Conservation (phyloP, 305 asterid species). For the Solanum hybrid region DNA sequence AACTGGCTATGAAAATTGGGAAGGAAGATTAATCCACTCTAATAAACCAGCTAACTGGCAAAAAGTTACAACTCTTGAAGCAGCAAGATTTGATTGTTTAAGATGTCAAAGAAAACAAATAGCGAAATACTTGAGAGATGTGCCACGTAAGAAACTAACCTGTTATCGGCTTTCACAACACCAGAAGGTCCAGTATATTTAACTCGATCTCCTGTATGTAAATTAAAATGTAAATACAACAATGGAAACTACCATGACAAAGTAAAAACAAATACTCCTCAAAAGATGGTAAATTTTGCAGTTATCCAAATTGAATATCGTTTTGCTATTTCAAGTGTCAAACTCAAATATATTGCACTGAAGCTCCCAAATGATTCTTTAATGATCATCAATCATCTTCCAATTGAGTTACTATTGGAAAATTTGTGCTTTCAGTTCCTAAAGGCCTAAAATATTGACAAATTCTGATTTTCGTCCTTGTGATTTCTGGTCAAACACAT, state of each 20-base stretch:
- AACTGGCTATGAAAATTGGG: not conserved
- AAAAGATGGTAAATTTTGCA: not conserved
- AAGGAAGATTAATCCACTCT: not conserved
- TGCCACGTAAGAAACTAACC: slow-evolving; percentile 35
- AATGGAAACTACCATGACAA: not conserved
- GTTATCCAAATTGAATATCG: not conserved
- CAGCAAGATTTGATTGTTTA: not conserved
- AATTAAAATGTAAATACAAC: not conserved
- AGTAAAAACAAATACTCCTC: not conserved
- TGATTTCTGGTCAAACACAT: not conserved
- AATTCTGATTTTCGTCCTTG: not conserved
- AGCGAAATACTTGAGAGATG: slow-evolving; percentile 6
- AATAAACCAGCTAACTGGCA: not conserved
- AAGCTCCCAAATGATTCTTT: not conserved
- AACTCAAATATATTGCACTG: not conserved
- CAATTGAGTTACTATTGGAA: not conserved
- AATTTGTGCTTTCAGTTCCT: not conserved
- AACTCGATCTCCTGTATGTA: slow-evolving; percentile 73
- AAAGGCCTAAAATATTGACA: not conserved
- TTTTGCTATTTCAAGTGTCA: not conserved
- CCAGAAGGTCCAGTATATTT: slow-evolving; percentile 71
- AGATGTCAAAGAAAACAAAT: not conserved
- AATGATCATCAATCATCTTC: not conserved
- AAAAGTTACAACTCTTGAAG: not conserved
- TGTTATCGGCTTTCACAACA: slow-evolving; percentile 50